Percentiles rank a stretch among this genome's conserved stretches.
Conservation (phyloP, 169 alveolate species). For the Plasmodium falciparum region DNA sequence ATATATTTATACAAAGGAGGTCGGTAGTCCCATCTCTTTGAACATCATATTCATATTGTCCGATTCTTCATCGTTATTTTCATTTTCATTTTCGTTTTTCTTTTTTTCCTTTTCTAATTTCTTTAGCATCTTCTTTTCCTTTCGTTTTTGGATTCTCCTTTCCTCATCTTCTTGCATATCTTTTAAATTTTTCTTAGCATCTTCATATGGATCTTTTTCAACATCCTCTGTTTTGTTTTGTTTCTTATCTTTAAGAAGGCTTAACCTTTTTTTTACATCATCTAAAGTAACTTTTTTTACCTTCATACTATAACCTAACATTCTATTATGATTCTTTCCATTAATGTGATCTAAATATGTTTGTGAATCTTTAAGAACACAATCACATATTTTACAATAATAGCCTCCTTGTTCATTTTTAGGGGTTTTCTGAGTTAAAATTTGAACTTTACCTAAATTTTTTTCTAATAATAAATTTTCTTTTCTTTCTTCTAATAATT, state of each 20-base stretch:
- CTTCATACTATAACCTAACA: constrained; percentile 94
- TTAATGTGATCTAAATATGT: constrained; percentile 94
- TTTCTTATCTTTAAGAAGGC: constrained; percentile 79
- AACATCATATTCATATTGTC: constrained; percentile 1
- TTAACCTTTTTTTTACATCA: constrained; percentile 87
- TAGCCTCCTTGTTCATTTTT: constrained; percentile 91
- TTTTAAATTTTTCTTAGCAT: constrained; percentile 26
- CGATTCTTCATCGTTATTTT: neutral
- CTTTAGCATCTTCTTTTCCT: constrained; percentile 58
- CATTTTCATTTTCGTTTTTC: constrained; percentile 7
- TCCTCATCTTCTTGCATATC: constrained; percentile 51
- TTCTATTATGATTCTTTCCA: constrained; percentile 93
- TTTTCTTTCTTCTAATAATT: constrained; percentile 85
- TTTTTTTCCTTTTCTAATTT: constrained; percentile 60
- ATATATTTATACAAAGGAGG: constrained; percentile 20
- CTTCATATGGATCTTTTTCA: constrained; percentile 41
- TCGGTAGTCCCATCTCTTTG: constrained; percentile 37
- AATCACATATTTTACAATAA: constrained; percentile 91
- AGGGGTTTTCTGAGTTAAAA: constrained; percentile 86
- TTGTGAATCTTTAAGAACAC: constrained; percentile 90
- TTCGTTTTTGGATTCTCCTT: constrained; percentile 28
- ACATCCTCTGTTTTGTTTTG: constrained; percentile 32
- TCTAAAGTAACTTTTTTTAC: constrained; percentile 91
- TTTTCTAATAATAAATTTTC: constrained; percentile 84
- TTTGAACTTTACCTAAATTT: constrained; percentile 86